A percentile compares a stretch with the other conserved stretches of the same genome.
These are phyloP conservation scores for Pharnaceum exiguum DNA, from an alignment of 148 eudicot genomes.

Conservation along the genomic window DNA sequence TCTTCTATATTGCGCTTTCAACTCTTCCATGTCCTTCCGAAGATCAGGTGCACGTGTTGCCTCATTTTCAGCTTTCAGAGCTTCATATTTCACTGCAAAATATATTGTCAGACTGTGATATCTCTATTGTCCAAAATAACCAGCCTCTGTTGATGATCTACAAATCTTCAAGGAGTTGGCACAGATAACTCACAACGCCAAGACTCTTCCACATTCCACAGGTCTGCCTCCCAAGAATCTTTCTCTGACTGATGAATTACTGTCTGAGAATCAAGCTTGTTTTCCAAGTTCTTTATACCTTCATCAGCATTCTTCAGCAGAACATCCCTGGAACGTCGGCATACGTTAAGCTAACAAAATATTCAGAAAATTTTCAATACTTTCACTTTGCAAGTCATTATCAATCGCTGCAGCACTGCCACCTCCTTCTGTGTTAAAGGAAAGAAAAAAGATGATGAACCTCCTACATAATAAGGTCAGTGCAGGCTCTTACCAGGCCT, in stretches of 20 bases:
- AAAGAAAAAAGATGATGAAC: too few species aligned
- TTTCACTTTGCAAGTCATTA: neutral
- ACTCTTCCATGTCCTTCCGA: constrained; percentile 58
- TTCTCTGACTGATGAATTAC: constrained; percentile 50
- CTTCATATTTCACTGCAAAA: constrained; percentile 76
- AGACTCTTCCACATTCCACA: constrained; percentile 79
- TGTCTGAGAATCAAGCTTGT: constrained; percentile 62
- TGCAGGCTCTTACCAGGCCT: too few species aligned
- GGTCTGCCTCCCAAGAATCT: constrained; percentile 65
- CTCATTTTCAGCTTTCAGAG: constrained; percentile 55
- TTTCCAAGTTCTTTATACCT: constrained; percentile 64
- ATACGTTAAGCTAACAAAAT: neutral
- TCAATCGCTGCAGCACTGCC: neutral
- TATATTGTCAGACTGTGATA: neutral
- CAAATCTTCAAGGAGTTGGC: neutral
- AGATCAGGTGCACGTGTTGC: constrained; percentile 39
- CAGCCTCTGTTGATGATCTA: neutral
- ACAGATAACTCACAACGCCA: constrained; percentile 64
- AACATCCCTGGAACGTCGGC: constrained; percentile 50
- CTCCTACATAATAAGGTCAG: too few species aligned
- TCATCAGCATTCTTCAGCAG: constrained; percentile 57
- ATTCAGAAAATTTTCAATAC: neutral
- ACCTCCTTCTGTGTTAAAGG: too few species aligned
- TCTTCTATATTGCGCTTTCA: constrained; percentile 46
- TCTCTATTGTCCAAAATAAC: neutral